These are phyloP conservation scores for Ettlia oleoabundans DNA, from an alignment of 139 green algal species.

Conservation along the genomic window DNA sequence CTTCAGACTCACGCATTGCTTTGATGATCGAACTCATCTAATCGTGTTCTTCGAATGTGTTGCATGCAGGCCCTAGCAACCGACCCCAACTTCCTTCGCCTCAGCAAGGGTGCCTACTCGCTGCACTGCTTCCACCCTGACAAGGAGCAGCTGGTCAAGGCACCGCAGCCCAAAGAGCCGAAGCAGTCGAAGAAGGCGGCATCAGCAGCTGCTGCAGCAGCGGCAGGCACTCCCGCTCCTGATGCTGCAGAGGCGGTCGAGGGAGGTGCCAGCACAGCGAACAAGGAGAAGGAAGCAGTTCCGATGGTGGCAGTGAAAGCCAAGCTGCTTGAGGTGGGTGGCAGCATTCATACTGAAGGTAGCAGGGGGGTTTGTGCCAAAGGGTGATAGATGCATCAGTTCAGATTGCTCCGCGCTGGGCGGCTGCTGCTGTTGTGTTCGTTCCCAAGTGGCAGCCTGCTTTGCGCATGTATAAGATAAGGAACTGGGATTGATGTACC, in stretches of 20 bases:
- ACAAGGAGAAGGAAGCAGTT: neutral
- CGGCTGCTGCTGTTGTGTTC: no score
- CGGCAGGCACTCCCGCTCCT: neutral
- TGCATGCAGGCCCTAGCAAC: neutral
- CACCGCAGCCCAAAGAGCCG: neutral
- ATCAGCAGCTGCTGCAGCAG: neutral
- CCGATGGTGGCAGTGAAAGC: neutral
- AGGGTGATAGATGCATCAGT: neutral
- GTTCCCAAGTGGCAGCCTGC: no score
- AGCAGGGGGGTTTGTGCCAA: no score
- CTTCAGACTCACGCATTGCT: no score
- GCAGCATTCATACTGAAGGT: no score
- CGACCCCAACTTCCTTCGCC: conserved; percentile 39
- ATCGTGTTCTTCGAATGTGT: no score
- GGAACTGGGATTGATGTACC: no score
- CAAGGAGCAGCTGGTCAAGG: conserved; percentile 19
- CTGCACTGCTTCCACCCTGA: conserved; percentile 43
- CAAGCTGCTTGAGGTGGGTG: neutral
- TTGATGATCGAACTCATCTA: no score
- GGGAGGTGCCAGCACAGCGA: neutral
- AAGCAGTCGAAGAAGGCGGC: conserved; percentile 22
- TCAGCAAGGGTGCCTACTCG: conserved; percentile 35
- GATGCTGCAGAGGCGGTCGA: neutral
- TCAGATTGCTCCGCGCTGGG: neutral
- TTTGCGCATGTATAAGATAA: no score